These are phyloP conservation scores for Hypoxylon sp. DNA, from an alignment of 2,329 filamentous ascomycete species.

Conservation along the genomic window DNA sequence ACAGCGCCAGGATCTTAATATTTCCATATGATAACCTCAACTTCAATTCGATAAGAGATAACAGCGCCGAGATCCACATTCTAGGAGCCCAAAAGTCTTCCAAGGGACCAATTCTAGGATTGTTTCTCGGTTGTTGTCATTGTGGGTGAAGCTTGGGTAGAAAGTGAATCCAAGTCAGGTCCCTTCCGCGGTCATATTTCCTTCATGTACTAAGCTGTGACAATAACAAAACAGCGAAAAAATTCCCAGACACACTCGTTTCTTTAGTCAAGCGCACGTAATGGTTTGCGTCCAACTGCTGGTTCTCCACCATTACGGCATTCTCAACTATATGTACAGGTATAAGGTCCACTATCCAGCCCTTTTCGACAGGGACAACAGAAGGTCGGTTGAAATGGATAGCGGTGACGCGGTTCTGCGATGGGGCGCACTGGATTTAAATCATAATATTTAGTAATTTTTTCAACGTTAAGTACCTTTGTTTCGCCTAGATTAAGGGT, in stretches of 20 bases:
- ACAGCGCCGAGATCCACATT: background rate
- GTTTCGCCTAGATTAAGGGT: background rate
- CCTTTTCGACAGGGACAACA: conserved; percentile 17
- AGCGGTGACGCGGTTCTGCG: conserved; percentile 23
- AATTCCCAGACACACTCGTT: conserved; percentile 19
- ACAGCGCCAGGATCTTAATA: background rate
- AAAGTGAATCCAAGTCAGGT: background rate
- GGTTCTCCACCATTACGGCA: background rate
- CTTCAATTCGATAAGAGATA: background rate
- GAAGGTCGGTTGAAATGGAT: conserved; percentile 25
- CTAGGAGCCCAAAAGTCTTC: background rate
- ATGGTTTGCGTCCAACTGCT: background rate
- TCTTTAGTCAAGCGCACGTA: conserved; percentile 19
- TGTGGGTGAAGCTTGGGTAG: background rate
- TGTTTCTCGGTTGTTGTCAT: background rate
- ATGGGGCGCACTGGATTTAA: background rate
- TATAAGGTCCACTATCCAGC: conserved; percentile 26
- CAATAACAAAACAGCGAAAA: conserved; percentile 25
- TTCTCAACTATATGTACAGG: conserved; percentile 10
- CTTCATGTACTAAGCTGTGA: conserved; percentile 10
- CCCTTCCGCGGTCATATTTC: background rate
- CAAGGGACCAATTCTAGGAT: background rate
- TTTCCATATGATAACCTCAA: background rate
- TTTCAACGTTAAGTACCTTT: background rate
- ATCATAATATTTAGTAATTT: background rate